Conservation (phyloP, 257 asterid genomes). For the Ajuga chamaepitys region DNA sequence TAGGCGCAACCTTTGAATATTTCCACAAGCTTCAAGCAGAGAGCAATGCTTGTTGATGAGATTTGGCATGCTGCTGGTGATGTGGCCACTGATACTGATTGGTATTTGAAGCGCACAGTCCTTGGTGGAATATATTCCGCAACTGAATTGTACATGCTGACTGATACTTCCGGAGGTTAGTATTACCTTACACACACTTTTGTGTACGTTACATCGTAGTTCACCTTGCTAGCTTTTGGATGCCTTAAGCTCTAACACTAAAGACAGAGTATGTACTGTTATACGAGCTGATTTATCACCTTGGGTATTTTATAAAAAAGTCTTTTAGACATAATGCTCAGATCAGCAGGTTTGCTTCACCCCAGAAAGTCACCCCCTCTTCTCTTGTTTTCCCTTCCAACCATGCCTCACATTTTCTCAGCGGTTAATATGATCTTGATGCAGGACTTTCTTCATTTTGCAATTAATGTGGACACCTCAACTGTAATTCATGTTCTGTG, state of each 20-base stretch:
- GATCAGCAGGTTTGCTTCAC: neutral
- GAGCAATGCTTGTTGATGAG: slow-evolving; percentile 92
- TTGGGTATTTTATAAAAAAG: neutral
- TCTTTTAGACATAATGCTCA: neutral
- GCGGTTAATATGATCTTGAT: neutral
- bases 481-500: neutral
- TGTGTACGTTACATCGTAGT: neutral
- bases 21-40: slow-evolving; percentile 82
- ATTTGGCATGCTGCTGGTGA: slow-evolving; percentile 90
- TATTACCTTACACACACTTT: neutral
- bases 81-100: slow-evolving; percentile 57
- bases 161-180: slow-evolving; percentile 86
- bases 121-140: slow-evolving; percentile 88
- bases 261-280: neutral
- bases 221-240: neutral
- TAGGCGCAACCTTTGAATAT: slow-evolving; percentile 81
- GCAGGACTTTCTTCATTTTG: neutral
- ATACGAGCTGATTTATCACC: neutral
- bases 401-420: neutral
- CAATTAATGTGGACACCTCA: slow-evolving; percentile 1
- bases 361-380: neutral
- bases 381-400: neutral
- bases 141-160: slow-evolving; percentile 84
- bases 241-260: neutral
- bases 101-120: slow-evolving; percentile 80